Percentiles rank a stretch among this genome's conserved stretches.
These are phyloP conservation scores for Fusarium chlamydosporum DNA, from an alignment of 2,329 filamentous ascomycete genomes.

Conservation along the genomic window DNA sequence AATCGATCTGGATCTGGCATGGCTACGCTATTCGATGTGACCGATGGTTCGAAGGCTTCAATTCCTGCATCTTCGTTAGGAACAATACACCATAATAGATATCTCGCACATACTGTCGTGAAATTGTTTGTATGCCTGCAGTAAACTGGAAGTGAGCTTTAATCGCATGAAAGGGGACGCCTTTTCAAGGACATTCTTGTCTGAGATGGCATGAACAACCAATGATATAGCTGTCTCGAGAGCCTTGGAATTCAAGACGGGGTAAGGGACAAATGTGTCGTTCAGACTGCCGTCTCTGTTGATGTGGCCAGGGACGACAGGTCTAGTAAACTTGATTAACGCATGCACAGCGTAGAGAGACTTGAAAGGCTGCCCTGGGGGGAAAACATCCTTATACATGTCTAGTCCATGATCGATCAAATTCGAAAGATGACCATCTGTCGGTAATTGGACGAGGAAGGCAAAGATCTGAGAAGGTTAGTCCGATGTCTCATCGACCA, in stretches of 20 bases:
- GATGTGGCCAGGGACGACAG: constrained; percentile 53
- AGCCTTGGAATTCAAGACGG: constrained; percentile 53
- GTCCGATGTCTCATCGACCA: constrained; percentile 10
- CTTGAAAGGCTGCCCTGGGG: constrained; percentile 77
- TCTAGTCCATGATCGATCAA: constrained; percentile 68
- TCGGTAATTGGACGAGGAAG: constrained; percentile 79
- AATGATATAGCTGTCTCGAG: constrained; percentile 65
- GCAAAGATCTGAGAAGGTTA: constrained; percentile 70
- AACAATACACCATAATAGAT: background rate
- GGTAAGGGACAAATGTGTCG: constrained; percentile 22
- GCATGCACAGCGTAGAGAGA: constrained; percentile 80
- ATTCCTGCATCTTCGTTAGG: constrained; percentile 37
- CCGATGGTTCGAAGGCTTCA: constrained; percentile 25
- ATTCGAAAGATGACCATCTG: constrained; percentile 72
- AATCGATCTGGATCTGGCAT: constrained; percentile 44
- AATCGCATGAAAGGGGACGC: constrained; percentile 46
- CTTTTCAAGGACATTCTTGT: constrained; percentile 66
- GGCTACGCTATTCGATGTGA: constrained; percentile 16
- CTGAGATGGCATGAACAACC: constrained; percentile 72
- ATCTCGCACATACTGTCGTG: constrained; percentile 46
- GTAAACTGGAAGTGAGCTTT: constrained; percentile 49
- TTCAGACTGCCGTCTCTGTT: background rate
- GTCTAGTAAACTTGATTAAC: constrained; percentile 72
- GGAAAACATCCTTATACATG: constrained; percentile 75
- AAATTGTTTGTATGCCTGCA: constrained; percentile 51